Evolutionary conservation across 192 early-diverging fungal genomes (phyloP).

Genomic region (Gorgonomyces haynaldii): DNA sequence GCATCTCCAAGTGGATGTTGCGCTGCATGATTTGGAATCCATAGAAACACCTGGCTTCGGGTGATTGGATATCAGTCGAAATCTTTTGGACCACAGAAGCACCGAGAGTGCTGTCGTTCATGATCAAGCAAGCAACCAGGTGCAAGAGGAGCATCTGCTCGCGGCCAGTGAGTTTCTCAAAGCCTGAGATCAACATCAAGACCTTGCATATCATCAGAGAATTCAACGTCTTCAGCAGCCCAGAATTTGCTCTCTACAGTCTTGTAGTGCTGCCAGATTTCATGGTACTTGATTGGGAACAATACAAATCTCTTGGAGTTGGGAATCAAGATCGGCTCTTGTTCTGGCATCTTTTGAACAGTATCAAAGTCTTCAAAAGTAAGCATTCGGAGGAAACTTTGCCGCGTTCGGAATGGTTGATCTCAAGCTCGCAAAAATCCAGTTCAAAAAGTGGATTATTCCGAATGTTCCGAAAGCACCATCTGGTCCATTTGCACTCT

Average conservation of each 20-base stretch:
- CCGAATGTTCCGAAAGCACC: too few species aligned
- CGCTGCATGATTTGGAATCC: constrained; percentile 98
- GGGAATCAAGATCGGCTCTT: constrained; percentile 29
- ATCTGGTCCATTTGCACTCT: too few species aligned
- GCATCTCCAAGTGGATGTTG: constrained; percentile 91
- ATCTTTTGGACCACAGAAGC: constrained; percentile 79
- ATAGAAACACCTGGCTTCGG: constrained; percentile 90
- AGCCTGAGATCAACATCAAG: too few species aligned
- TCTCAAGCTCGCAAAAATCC: neutral
- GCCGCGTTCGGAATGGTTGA: neutral
- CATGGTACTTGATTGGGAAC: constrained; percentile 41
- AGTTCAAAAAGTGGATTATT: too few species aligned
- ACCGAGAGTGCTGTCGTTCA: constrained; percentile 83
- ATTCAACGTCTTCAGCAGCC: constrained; percentile 93
- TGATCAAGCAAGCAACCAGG: constrained; percentile 79
- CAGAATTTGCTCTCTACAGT: constrained; percentile 94
- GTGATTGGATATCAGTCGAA: constrained; percentile 77
- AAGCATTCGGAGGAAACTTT: neutral
- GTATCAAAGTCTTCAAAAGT: constrained; percentile 6
- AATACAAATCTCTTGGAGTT: constrained; percentile 32
- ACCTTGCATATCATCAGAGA: constrained; percentile 77
- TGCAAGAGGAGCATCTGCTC: constrained; percentile 77
- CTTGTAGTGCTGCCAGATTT: constrained; percentile 91
- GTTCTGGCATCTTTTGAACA: neutral
- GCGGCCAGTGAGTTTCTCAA: constrained; percentile 54